phyloP scores from a whole-genome alignment of 202 grass and related monocot species.

The Setaria viridis region DNA sequence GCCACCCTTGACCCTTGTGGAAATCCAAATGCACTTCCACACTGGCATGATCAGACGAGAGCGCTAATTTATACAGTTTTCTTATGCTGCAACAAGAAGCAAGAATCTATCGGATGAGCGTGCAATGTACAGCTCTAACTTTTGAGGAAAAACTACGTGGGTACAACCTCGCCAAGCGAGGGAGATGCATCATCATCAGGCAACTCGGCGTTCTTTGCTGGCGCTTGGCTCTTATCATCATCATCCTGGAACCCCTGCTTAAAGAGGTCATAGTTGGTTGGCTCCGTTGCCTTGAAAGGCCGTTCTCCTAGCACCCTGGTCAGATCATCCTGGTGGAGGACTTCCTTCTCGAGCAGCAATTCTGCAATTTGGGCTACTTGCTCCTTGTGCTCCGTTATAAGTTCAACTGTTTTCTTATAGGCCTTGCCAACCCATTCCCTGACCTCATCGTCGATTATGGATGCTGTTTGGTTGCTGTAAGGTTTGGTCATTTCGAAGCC shows the following conservation, averaged over 20 bases:
- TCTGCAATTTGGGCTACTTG: slow-evolving; percentile 80
- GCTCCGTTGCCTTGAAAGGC: slow-evolving; percentile 77
- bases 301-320: slow-evolving; percentile 77
- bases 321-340: slow-evolving; percentile 90
- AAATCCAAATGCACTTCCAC: slow-evolving; percentile 45
- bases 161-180: slow-evolving; percentile 69
- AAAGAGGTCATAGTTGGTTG: slow-evolving; percentile 85
- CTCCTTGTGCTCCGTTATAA: slow-evolving; percentile 85
- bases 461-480: slow-evolving; percentile 92
- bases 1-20: not conserved
- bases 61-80: slow-evolving; percentile 55
- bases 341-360: slow-evolving; percentile 93
- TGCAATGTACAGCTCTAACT: slow-evolving; percentile 41
- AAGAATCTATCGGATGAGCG: slow-evolving; percentile 39
- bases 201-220: slow-evolving; percentile 37
- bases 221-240: slow-evolving; percentile 53
- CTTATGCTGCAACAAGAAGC: slow-evolving; percentile 53
- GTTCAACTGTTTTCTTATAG: slow-evolving; percentile 72
- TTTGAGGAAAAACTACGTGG: slow-evolving; percentile 42
- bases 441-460: slow-evolving; percentile 91
- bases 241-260: slow-evolving; percentile 84
- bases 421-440: slow-evolving; percentile 92
- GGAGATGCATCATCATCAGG: slow-evolving; percentile 55
- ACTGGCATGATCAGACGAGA: slow-evolving; percentile 38
- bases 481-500: slow-evolving; percentile 95